Evolutionary conservation across 2,329 filamentous ascomycete genomes (phyloP), one percentile per base, ranked within the genome.

Genomic region (Alternaria atra): DNA sequence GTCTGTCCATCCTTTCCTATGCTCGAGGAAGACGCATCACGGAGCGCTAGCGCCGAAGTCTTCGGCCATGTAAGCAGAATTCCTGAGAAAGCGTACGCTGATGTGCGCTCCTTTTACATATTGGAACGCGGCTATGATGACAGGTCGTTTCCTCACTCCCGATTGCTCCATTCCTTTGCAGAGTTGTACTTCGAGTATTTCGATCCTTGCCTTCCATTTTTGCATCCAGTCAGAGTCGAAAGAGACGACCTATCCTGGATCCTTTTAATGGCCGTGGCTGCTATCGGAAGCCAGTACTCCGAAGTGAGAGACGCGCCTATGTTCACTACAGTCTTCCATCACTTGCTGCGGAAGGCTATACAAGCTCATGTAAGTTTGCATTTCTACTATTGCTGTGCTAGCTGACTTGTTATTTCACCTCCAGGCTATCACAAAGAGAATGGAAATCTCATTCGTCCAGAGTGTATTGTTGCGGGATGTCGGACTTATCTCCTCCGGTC

Each of bases 121-220:
- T 47, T 20, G 27, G 43, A 47, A 27, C 43, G 27, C 27, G 43
- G 43, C 12, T 30, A 47, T 47, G 43, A 47, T 32, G 43, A 47
- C 43, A 25, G 27, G 43, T 30, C 23, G 10, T 47, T 47, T 27
- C 43, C 43, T 9, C 17, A 47, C 43, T 30, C 15, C 12, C 20
- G 25, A 15, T 15, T 35, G 34, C 34, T 53, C 29, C 51, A 53
- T 23, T 27, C 51, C 17, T 55, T 55, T 34, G 30, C 46, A 29
- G 42, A 55, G n/a, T 30, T 55, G 17, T 55, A 55, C 40, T 55
- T 55, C 27, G 52, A 55, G 27, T 55, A 55, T 37, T 55, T 55
- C 15, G 52, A 55, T 34, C 52, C 40, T 10, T 34, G 46, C 42
- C 40, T 55, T 32, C 40, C 52, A 12, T 55, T 55, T 23, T 17